Evolutionary conservation across 1,284 basidiomycete genomes (phyloP).

Genomic region (Papiliotrema nemorosa): DNA sequence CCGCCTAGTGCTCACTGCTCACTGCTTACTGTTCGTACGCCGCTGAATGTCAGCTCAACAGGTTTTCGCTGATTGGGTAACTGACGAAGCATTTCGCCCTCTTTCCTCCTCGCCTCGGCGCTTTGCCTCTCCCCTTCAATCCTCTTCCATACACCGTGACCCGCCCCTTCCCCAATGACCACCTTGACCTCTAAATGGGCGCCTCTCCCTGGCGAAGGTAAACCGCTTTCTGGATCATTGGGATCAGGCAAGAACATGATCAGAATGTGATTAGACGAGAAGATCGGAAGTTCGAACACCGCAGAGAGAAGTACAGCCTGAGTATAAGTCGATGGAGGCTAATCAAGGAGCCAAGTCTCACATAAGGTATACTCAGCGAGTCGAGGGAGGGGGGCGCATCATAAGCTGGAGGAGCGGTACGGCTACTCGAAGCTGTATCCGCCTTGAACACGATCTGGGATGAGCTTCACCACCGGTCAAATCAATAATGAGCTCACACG

Average conservation of each 20-base stretch:
- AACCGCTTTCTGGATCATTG: constrained; percentile 4
- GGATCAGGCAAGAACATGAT: constrained; percentile 35
- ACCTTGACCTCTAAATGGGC: constrained; percentile 31
- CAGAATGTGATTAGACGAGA: constrained; percentile 36
- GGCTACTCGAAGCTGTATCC: constrained; percentile 7
- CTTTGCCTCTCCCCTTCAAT: constrained; percentile 38
- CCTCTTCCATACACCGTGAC: constrained; percentile 41
- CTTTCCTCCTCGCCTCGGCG: constrained; percentile 18
- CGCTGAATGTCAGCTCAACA: not conserved
- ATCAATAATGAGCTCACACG: constrained; percentile 23
- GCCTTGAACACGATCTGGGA: constrained; percentile 32
- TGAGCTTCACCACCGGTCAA: constrained; percentile 4
- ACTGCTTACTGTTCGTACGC: not conserved
- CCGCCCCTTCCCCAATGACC: constrained; percentile 33
- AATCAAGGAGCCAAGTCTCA: constrained; percentile 12
- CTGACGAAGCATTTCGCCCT: constrained; percentile 39
- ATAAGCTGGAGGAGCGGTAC: constrained; percentile 8
- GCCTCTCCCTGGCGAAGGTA: constrained; percentile 36
- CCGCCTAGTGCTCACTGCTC: too few relatives aligned
- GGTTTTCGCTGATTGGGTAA: too few relatives aligned
- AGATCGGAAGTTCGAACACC: constrained; percentile 40
- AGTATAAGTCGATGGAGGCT: not conserved
- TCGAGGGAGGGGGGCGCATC: constrained; percentile 19
- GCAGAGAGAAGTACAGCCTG: constrained; percentile 19
- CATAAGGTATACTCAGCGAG: constrained; percentile 36